These are phyloP conservation scores for Lachnellula willkommii DNA, from an alignment of 2,329 filamentous ascomycete genomes.

Conservation along the genomic window DNA sequence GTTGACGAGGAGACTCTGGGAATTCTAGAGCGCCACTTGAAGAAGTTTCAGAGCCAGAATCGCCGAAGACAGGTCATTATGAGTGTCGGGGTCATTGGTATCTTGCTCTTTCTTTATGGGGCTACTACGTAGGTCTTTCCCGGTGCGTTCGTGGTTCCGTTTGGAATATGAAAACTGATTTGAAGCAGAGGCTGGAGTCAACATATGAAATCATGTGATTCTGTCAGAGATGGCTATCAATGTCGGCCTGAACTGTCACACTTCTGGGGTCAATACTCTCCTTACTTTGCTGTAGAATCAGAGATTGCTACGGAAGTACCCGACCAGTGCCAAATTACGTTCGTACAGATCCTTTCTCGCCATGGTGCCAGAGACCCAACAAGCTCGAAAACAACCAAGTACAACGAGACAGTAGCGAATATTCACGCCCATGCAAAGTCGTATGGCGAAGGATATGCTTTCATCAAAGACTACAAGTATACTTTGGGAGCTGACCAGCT, in stretches of 20 bases:
- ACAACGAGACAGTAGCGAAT: conserved; percentile 57
- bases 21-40: conserved; percentile 17
- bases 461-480: conserved; percentile 68
- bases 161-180: conserved; percentile 5
- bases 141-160: not conserved
- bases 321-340: conserved; percentile 65
- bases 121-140: conserved; percentile 18
- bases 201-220: conserved; percentile 25
- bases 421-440: conserved; percentile 54
- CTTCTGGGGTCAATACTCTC: conserved; percentile 80
- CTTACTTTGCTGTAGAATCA: conserved; percentile 72
- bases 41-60: conserved; percentile 16
- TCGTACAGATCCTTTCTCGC: conserved; percentile 75
- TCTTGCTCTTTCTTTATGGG: conserved; percentile 22
- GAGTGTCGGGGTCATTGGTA: conserved; percentile 12
- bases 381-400: conserved; percentile 55
- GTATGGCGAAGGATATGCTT: conserved; percentile 61
- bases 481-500: conserved; percentile 64
- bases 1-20: conserved; percentile 9
- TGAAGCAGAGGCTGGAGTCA: conserved; percentile 12
- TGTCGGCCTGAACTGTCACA: conserved; percentile 31
- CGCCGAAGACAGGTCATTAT: conserved; percentile 14
- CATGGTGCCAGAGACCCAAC: conserved; percentile 85
- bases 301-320: conserved; percentile 57
- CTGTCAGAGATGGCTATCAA: conserved; percentile 26